A percentile compares a stretch with the other conserved stretches of the same genome.
Evolutionary conservation across 495 filamentous ascomycete genomes (phyloP).

Genomic region (Trichoderma parareesei): DNA sequence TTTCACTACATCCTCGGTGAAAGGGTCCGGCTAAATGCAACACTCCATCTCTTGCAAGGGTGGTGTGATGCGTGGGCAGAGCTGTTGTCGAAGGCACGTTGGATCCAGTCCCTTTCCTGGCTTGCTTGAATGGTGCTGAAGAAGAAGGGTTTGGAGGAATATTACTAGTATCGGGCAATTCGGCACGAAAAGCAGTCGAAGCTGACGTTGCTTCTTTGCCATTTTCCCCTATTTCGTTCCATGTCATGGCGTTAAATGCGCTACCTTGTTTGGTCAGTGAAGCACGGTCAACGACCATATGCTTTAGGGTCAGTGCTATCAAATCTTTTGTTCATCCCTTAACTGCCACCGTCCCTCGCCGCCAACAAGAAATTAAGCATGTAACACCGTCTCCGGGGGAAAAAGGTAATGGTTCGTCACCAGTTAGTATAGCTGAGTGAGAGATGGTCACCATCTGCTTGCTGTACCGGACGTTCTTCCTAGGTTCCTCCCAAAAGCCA

Average conservation of each 20-base stretch:
- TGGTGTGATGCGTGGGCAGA: slow-evolving; percentile 1
- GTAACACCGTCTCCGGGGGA: too few relatives aligned
- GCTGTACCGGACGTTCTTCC: background rate
- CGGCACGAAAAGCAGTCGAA: background rate
- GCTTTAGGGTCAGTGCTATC: too few relatives aligned
- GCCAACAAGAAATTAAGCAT: too few relatives aligned
- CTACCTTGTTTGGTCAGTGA: too few relatives aligned
- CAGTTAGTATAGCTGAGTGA: too few relatives aligned
- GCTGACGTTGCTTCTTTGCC: background rate
- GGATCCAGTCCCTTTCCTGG: background rate
- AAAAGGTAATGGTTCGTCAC: too few relatives aligned
- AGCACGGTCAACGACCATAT: too few relatives aligned
- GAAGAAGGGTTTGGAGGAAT: background rate
- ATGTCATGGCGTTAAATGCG: too few relatives aligned
- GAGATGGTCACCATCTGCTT: background rate
- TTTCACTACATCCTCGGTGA: background rate
- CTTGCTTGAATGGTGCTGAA: background rate
- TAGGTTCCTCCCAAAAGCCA: background rate
- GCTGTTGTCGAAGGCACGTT: background rate
- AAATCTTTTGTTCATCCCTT: too few relatives aligned
- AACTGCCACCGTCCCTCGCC: too few relatives aligned
- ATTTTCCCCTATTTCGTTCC: background rate
- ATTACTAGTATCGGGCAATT: background rate
- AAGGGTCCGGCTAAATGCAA: slow-evolving; percentile 1
- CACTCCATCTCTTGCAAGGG: background rate